Evolutionary conservation across 164 flowering plant genomes (phyloP).

Genomic region (Brasenia schreberi): DNA sequence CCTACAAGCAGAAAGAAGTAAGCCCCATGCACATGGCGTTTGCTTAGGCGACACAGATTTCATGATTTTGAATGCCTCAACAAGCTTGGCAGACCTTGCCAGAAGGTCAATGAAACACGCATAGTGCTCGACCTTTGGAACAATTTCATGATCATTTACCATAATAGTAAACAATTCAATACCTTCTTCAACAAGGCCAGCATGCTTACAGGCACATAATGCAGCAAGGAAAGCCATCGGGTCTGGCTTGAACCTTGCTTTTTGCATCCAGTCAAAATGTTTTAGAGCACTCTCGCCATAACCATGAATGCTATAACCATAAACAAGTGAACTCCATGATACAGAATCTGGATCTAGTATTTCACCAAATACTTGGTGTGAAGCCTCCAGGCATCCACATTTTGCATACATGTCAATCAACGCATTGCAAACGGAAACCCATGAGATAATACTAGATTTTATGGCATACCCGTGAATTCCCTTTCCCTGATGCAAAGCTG

Average conservation of each 20-base stretch:
- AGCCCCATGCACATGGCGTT: slow-evolving; percentile 34
- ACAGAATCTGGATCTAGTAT: slow-evolving; percentile 28
- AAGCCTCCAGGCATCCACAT: slow-evolving; percentile 34
- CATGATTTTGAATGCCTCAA: slow-evolving; percentile 37
- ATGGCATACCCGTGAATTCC: slow-evolving; percentile 28
- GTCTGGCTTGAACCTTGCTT: slow-evolving; percentile 25
- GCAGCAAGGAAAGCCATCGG: slow-evolving; percentile 29
- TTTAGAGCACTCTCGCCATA: slow-evolving; percentile 33
- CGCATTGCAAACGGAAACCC: slow-evolving; percentile 32
- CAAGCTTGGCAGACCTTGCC: slow-evolving; percentile 42
- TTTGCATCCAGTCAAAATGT: slow-evolving; percentile 38
- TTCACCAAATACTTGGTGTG: slow-evolving; percentile 29
- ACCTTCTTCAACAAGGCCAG: slow-evolving; percentile 45
- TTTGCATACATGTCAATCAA: slow-evolving; percentile 51
- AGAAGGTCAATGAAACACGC: slow-evolving; percentile 61
- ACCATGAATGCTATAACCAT: slow-evolving; percentile 35
- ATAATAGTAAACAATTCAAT: slow-evolving; percentile 18
- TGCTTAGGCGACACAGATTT: slow-evolving; percentile 36
- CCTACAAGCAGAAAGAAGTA: slow-evolving; percentile 42
- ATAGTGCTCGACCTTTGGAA: slow-evolving; percentile 30
- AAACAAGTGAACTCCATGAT: slow-evolving; percentile 49
- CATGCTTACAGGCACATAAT: slow-evolving; percentile 49
- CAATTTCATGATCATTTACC: slow-evolving; percentile 4
- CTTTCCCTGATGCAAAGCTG: slow-evolving; percentile 18
- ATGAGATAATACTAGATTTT: not conserved